Base-by-base conservation (phyloP, 116 monocot genomes). In the Iris pallida region DNA sequence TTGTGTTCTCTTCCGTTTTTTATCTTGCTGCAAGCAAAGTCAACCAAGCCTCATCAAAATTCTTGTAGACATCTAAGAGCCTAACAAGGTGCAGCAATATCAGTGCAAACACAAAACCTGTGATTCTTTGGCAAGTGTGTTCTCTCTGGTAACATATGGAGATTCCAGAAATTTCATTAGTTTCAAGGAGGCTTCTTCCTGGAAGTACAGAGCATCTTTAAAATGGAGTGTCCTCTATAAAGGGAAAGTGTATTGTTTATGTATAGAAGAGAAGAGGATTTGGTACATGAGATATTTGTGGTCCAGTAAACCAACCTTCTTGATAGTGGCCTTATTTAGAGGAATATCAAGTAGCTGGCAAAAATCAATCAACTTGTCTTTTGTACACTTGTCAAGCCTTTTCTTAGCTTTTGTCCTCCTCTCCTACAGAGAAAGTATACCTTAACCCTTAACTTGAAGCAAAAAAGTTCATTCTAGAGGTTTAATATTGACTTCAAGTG, bases 161-260 rank as follows among this genome's bases (percentile, higher is more conserved):
- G 30, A 30, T 30, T 30, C 30, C 30, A 30, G 30, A 30, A 30
- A 30, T 30, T 86, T 79, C 19, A 86, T 16, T 55, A 93, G 47
- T 45, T 84, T 86, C 60, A 57, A 59, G 10, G 55, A 45, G 16
- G 86, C 42, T 51, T 93, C 89, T 66, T 86, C 93, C 93, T 93
- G 82, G 30, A 30, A 72, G 42, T 40, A 40, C 8, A 64, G 40
- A 19, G 47, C 47, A 65, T 7, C 0, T 11, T 42, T 55, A 2
- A 8, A 60, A 54, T 70, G 45, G 5, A 6, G 10, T 18, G 53
- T 60, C 11, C 16, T 66, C 11, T 55, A 60, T 45, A 5, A 62
- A 19, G 30, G 30, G 30, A 30, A 30, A 30, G 3, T 30, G 30
- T 30, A 30, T n/a, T 30, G 30, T 30, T 30, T 30, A 30, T 30